phyloP scores from a whole-genome alignment of 805 yeast genomes.

The Candida lessepsii region DNA sequence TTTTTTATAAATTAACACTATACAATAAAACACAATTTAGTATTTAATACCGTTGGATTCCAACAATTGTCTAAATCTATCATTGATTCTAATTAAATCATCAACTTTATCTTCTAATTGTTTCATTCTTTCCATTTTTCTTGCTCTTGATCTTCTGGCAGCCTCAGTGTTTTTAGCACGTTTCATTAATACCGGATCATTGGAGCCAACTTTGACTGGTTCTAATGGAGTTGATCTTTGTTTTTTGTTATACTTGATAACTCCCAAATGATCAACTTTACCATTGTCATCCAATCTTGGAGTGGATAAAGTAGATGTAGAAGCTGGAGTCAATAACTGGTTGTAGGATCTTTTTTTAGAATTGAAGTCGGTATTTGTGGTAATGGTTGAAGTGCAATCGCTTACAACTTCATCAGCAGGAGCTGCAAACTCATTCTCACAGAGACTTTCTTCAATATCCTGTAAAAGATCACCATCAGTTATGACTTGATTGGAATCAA shows the following conservation, averaged over 20 bases:
- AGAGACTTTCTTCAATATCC: constrained; percentile 8
- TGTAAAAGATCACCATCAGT: constrained; percentile 21
- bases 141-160: constrained; percentile 91
- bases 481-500: constrained; percentile 16
- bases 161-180: constrained; percentile 98
- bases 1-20: constrained; percentile 3
- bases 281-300: constrained; percentile 27
- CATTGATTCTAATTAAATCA: constrained; percentile 56
- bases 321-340: constrained; percentile 31
- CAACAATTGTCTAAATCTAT: constrained; percentile 52
- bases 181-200: constrained; percentile 73
- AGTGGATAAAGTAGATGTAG: constrained; percentile 32
- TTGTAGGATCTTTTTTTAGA: constrained; percentile 13
- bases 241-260: constrained; percentile 75
- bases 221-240: constrained; percentile 68
- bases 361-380: constrained; percentile 6
- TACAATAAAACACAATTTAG: constrained; percentile 6
- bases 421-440: constrained; percentile 12
- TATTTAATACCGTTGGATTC: constrained; percentile 23
- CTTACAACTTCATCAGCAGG: constrained; percentile 8
- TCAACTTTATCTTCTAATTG: constrained; percentile 81
- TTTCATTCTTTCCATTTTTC: constrained; percentile 83
- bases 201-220: constrained; percentile 59
- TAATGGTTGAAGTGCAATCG: constrained; percentile 4
- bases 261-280: constrained; percentile 65